These are phyloP conservation scores for Fonsecaea monophora DNA, from an alignment of 2,329 filamentous ascomycete genomes.

Conservation along the genomic window DNA sequence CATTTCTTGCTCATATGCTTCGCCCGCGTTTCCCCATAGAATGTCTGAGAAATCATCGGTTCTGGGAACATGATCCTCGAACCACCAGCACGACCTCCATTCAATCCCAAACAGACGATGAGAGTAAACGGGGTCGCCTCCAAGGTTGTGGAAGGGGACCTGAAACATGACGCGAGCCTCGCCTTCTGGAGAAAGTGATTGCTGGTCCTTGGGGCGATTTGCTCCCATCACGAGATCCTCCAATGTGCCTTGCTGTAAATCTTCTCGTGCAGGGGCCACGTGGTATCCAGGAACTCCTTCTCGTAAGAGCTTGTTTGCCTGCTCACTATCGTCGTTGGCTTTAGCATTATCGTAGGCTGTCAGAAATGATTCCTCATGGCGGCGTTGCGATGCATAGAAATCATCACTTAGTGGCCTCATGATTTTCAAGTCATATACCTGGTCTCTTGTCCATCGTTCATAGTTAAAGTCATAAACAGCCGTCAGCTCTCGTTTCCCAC, in stretches of 20 bases:
- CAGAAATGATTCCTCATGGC: neutral
- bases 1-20: neutral
- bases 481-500: neutral
- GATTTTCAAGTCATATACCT: neutral
- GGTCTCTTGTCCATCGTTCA: neutral
- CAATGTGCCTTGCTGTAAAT: neutral
- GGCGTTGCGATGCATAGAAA: neutral
- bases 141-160: neutral
- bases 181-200: neutral
- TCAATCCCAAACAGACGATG: neutral
- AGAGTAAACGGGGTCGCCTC: neutral
- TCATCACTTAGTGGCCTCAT: neutral
- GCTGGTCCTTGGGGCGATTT: neutral
- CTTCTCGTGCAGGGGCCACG: neutral
- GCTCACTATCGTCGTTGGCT: neutral
- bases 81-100: neutral
- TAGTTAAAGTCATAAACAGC: slow-evolving; percentile 2
- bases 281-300: neutral
- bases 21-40: neutral
- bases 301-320: neutral
- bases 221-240: neutral
- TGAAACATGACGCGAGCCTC: neutral
- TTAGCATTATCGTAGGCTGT: neutral
- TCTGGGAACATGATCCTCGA: neutral
- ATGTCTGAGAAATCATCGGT: neutral